Percentiles rank a stretch among this genome's conserved stretches.
Evolutionary conservation across 768 basidiomycete species (phyloP).

Genomic region (Asterophora lycoperdoides): DNA sequence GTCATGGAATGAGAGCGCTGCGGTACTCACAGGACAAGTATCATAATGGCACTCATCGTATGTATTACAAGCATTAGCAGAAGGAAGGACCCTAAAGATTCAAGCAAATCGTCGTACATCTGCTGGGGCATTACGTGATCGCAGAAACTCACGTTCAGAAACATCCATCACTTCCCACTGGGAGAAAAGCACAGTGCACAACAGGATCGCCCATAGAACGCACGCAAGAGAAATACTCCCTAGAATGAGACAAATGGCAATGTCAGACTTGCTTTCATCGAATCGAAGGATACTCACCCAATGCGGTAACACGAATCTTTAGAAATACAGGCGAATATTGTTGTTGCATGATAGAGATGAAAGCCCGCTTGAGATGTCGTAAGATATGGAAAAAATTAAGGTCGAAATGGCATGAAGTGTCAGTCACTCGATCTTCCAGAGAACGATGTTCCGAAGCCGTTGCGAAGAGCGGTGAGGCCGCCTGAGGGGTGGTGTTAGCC

Average conservation of each 20-base stretch:
- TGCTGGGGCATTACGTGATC: no score
- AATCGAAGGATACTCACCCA: slow-evolving; percentile 18
- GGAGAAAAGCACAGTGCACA: slow-evolving; percentile 42
- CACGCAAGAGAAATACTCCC: slow-evolving; percentile 40
- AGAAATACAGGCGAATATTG: slow-evolving; percentile 19
- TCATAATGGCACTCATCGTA: slow-evolving; percentile 33
- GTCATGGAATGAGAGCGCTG: neutral
- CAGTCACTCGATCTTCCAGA: slow-evolving; percentile 7
- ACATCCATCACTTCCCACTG: slow-evolving; percentile 43
- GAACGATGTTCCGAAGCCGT: neutral
- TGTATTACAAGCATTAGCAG: slow-evolving; percentile 40
- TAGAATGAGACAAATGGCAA: slow-evolving; percentile 17
- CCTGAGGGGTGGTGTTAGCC: neutral
- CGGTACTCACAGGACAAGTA: slow-evolving; percentile 39
- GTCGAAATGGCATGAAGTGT: neutral
- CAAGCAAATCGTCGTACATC: neutral
- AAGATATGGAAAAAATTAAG: neutral
- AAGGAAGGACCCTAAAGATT: slow-evolving; percentile 38
- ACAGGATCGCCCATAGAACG: slow-evolving; percentile 45
- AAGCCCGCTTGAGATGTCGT: neutral
- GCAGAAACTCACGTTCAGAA: slow-evolving; percentile 38
- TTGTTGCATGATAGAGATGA: no score
- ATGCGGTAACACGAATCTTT: slow-evolving; percentile 16
- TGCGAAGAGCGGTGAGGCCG: neutral
- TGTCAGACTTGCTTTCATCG: neutral